phyloP scores from a whole-genome alignment of 805 yeast genomes.

The Candida sithepensis region DNA sequence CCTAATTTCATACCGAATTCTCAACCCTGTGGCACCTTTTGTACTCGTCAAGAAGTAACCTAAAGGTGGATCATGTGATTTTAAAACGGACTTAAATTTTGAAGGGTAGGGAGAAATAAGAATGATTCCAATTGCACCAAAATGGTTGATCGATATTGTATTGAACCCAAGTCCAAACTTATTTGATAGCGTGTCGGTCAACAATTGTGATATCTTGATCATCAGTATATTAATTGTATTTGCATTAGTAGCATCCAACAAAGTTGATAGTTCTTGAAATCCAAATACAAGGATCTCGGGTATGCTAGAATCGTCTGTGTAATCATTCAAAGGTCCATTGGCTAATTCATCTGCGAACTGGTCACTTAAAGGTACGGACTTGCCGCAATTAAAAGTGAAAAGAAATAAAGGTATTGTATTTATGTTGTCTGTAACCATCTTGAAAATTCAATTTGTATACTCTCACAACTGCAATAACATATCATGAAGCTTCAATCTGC shows the following conservation, averaged over 20 bases:
- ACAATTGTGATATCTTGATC: slow-evolving; percentile 31
- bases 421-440: not conserved
- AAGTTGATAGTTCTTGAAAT: slow-evolving; percentile 59
- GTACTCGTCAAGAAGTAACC: slow-evolving; percentile 61
- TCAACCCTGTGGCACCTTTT: slow-evolving; percentile 71
- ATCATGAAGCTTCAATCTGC: too few species aligned
- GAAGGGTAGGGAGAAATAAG: slow-evolving; percentile 40
- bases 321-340: slow-evolving; percentile 5
- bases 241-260: slow-evolving; percentile 50
- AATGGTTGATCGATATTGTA: slow-evolving; percentile 39
- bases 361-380: slow-evolving; percentile 35
- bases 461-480: too few species aligned
- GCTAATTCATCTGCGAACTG: slow-evolving; percentile 30
- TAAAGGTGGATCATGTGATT: slow-evolving; percentile 37
- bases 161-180: slow-evolving; percentile 38
- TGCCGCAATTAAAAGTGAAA: slow-evolving; percentile 58
- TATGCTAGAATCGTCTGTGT: slow-evolving; percentile 8
- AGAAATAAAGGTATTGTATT: slow-evolving; percentile 9
- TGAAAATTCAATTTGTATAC: not conserved
- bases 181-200: slow-evolving; percentile 33
- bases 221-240: slow-evolving; percentile 36
- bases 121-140: slow-evolving; percentile 58
- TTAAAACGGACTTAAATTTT: slow-evolving; percentile 17
- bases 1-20: slow-evolving; percentile 37
- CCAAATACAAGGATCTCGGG: slow-evolving; percentile 57